Percentiles rank a stretch among this genome's conserved stretches.
Evolutionary conservation across 208 protist genomes (phyloP).

Genomic region (Sergeia podlipaevii): DNA sequence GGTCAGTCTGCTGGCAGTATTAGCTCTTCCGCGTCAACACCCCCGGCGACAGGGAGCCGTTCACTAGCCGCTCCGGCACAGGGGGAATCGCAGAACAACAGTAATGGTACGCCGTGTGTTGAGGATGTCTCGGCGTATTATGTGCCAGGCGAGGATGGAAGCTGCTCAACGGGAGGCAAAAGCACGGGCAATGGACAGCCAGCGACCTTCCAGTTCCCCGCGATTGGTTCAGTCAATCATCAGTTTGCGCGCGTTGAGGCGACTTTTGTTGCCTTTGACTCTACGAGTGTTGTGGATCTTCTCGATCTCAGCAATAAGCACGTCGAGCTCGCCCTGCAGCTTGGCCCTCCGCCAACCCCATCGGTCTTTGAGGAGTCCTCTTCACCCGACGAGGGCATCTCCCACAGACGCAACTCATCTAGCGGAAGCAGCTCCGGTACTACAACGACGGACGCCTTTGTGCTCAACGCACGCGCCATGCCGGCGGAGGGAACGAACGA

Average conservation of each 20-base stretch:
- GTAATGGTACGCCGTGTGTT: too few relatives aligned
- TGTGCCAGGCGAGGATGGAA: too few relatives aligned
- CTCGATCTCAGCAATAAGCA: slow-evolving; percentile 72
- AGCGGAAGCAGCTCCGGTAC: slow-evolving; percentile 6
- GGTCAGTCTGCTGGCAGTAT: too few relatives aligned
- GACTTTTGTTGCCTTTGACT: slow-evolving; percentile 78
- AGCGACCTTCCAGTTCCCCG: slow-evolving; percentile 31
- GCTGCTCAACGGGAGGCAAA: background rate
- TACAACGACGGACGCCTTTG: slow-evolving; percentile 55
- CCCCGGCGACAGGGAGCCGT: too few relatives aligned
- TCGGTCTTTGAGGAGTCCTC: slow-evolving; percentile 40
- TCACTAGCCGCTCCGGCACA: too few relatives aligned
- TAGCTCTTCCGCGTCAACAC: too few relatives aligned
- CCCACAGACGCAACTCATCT: too few relatives aligned
- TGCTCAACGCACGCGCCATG: slow-evolving; percentile 50
- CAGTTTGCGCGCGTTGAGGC: slow-evolving; percentile 68
- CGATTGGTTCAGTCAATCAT: slow-evolving; percentile 33
- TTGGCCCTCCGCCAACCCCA: slow-evolving; percentile 47
- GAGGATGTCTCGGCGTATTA: too few relatives aligned
- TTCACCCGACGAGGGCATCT: slow-evolving; percentile 2
- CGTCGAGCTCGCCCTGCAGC: slow-evolving; percentile 65
- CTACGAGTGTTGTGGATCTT: slow-evolving; percentile 63
- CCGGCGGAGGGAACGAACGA: slow-evolving; percentile 61
- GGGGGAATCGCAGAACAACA: too few relatives aligned
- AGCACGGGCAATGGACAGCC: slow-evolving; percentile 5